Percentiles rank a stretch among this genome's conserved stretches.
Evolutionary conservation across 2,329 filamentous ascomycete species (phyloP).

Genomic region (Cladophialophora yegresii): DNA sequence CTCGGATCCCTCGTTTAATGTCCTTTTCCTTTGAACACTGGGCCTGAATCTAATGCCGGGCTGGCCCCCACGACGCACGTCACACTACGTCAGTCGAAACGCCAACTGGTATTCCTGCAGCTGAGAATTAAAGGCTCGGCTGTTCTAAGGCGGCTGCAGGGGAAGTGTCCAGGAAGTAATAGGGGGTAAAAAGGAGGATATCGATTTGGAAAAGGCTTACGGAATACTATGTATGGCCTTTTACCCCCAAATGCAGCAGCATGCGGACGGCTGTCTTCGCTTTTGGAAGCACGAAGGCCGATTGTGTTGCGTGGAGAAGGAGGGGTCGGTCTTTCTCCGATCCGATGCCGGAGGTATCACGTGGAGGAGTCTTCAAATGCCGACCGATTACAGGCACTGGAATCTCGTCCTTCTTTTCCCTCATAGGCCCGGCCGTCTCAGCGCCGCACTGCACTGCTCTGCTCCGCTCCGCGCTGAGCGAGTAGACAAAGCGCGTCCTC

Average conservation of each 20-base stretch:
- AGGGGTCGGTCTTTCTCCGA: conserved; percentile 1
- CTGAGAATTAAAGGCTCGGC: neutral
- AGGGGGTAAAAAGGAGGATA: neutral
- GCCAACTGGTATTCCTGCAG: neutral
- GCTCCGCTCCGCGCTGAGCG: too few relatives aligned
- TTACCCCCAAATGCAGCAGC: neutral
- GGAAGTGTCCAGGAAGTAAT: neutral
- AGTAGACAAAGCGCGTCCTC: neutral
- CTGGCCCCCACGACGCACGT: neutral
- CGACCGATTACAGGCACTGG: neutral
- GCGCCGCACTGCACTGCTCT: neutral
- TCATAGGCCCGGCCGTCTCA: neutral
- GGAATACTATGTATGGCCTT: too few relatives aligned
- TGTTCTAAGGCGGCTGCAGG: neutral
- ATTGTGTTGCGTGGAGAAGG: neutral
- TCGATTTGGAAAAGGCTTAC: neutral
- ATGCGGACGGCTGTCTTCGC: neutral
- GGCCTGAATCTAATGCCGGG: neutral
- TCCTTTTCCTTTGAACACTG: neutral
- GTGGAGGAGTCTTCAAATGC: neutral
- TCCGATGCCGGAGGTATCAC: conserved; percentile 7
- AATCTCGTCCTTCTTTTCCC: neutral
- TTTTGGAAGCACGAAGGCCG: neutral
- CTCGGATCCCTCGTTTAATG: neutral
- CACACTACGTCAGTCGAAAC: neutral